A percentile compares a stretch with the other conserved stretches of the same genome.
Conservation (phyloP, 345 rosid species). For the Noccaea caerulescens region DNA sequence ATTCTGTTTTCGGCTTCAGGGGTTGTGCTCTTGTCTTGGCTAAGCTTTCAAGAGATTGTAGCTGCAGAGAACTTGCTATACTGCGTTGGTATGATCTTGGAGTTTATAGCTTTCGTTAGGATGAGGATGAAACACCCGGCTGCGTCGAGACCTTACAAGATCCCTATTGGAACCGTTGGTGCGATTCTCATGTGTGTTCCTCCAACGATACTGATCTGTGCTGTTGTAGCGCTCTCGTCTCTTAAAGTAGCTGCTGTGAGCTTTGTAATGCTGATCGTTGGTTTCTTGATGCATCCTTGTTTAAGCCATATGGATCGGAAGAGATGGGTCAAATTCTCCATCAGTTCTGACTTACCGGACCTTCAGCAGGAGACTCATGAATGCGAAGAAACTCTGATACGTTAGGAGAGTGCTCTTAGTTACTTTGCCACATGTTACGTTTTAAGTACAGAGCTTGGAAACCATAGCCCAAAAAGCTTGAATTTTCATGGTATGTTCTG, state of each 20-base stretch:
- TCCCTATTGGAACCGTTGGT: constrained; percentile 63
- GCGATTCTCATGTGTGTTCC: constrained; percentile 66
- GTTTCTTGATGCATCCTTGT: constrained; percentile 60
- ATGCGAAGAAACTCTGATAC: constrained; percentile 23
- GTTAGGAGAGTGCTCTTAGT: constrained; percentile 1
- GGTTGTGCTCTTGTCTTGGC: constrained; percentile 64
- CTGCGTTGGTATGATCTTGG: constrained; percentile 77
- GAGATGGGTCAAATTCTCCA: constrained; percentile 60
- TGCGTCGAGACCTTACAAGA: constrained; percentile 68
- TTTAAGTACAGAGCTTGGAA: constrained; percentile 17
- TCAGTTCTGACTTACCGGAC: constrained; percentile 37
- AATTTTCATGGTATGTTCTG: too few relatives aligned
- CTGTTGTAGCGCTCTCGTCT: constrained; percentile 60
- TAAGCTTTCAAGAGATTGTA: constrained; percentile 73
- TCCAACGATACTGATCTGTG: constrained; percentile 59
- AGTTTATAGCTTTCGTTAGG: constrained; percentile 62
- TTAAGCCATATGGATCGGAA: constrained; percentile 49
- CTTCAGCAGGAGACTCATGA: background rate
- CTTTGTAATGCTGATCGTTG: constrained; percentile 54
- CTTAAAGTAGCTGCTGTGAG: constrained; percentile 60
- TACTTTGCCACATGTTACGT: constrained; percentile 4
- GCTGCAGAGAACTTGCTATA: constrained; percentile 76
- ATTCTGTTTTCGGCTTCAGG: constrained; percentile 74
- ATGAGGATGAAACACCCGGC: constrained; percentile 56
- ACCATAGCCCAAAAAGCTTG: background rate